These are phyloP conservation scores for Glebionis coronaria DNA, from an alignment of 129 eudicot genomes.

Conservation along the genomic window DNA sequence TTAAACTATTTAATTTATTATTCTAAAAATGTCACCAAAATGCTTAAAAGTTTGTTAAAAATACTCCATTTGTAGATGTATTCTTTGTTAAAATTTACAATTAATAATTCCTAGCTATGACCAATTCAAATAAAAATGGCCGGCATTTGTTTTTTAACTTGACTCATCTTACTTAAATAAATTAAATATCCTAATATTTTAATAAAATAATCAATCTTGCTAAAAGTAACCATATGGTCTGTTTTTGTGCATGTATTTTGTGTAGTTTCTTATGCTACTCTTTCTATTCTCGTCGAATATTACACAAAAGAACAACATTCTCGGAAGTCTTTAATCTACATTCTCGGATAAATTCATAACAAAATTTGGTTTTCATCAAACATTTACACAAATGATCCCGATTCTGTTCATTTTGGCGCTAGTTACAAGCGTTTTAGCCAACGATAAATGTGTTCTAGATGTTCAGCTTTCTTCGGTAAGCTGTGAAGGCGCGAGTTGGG, in stretches of 20 bases:
- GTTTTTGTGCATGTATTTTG: conserved; percentile 11
- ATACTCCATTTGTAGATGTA: too few relatives aligned
- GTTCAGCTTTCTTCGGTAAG: conserved; percentile 32
- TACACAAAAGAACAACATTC: conserved; percentile 19
- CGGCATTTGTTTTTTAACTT: conserved; percentile 28
- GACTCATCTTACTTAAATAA: not conserved
- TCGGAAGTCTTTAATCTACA: not conserved
- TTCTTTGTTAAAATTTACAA: not conserved
- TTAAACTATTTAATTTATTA: too few relatives aligned
- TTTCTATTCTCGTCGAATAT: conserved; percentile 27
- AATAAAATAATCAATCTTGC: not conserved
- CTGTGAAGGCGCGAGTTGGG: conserved; percentile 41
- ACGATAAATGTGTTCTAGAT: conserved; percentile 41
- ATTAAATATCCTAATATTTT: not conserved
- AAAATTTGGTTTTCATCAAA: conserved; percentile 10
- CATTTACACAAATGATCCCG: conserved; percentile 1
- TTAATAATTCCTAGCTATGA: not conserved
- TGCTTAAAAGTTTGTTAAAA: too few relatives aligned
- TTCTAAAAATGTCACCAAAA: not conserved
- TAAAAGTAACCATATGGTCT: conserved; percentile 15
- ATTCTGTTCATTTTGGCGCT: conserved; percentile 15
- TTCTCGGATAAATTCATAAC: conserved; percentile 12
- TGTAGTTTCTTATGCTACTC: conserved; percentile 34
- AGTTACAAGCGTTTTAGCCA: conserved; percentile 15
- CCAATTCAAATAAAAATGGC: conserved; percentile 28